These are phyloP conservation scores for Pseudogymnoascus sp. DNA, from an alignment of 2,329 filamentous ascomycete species.

Conservation along the genomic window DNA sequence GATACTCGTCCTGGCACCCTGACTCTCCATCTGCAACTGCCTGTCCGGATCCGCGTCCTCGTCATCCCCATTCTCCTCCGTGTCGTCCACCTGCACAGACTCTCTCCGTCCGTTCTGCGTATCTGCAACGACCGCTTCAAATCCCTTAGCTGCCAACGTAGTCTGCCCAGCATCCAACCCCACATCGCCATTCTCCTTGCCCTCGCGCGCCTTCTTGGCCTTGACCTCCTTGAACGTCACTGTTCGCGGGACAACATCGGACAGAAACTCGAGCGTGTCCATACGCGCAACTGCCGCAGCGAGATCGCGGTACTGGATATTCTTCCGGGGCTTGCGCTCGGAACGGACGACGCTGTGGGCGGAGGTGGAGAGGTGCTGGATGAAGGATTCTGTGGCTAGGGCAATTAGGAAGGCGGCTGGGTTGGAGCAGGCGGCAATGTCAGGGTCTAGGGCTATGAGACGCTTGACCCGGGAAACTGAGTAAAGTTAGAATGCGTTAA, in stretches of 20 bases:
- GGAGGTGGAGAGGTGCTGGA: constrained; percentile 81
- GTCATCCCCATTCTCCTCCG: not conserved
- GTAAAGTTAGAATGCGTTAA: constrained; percentile 10
- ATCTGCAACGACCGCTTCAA: constrained; percentile 16
- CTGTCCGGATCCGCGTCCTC: constrained; percentile 22
- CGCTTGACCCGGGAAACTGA: constrained; percentile 91
- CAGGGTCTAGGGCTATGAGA: constrained; percentile 81
- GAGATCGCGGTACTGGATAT: constrained; percentile 93
- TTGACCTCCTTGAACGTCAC: constrained; percentile 73
- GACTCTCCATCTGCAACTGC: constrained; percentile 27
- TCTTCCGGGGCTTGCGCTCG: constrained; percentile 84
- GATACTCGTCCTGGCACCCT: constrained; percentile 16
- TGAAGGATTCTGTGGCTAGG: constrained; percentile 89
- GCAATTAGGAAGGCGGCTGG: constrained; percentile 93
- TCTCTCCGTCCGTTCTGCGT: constrained; percentile 10
- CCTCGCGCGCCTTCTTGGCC: constrained; percentile 41
- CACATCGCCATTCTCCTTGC: constrained; percentile 20
- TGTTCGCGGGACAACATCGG: constrained; percentile 84
- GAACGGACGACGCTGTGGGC: constrained; percentile 81
- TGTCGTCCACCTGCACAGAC: not conserved
- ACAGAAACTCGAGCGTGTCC: constrained; percentile 90
- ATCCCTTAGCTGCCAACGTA: constrained; percentile 17
- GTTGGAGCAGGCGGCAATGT: constrained; percentile 79
- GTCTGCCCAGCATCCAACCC: constrained; percentile 22
- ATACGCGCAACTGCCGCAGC: constrained; percentile 77